phyloP scores from a whole-genome alignment of 805 yeast genomes.

The Kluyveromyces aestuarii region DNA sequence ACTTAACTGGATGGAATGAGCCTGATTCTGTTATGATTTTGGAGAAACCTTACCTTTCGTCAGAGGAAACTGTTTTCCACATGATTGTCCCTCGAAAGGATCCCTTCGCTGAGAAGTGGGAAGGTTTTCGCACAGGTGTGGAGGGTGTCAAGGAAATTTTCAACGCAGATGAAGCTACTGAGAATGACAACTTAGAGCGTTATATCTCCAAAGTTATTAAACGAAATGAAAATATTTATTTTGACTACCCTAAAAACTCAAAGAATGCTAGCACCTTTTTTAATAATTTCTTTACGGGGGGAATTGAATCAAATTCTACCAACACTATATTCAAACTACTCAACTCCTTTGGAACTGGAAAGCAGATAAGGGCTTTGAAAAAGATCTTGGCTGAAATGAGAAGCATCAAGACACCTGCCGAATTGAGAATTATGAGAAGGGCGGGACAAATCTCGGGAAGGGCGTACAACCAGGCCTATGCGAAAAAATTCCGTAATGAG shows the following conservation, averaged over 20 bases:
- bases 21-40: conserved; percentile 67
- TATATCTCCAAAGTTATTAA: conserved; percentile 40
- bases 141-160: conserved; percentile 75
- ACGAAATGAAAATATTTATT: conserved; percentile 43
- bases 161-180: conserved; percentile 72
- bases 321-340: conserved; percentile 23
- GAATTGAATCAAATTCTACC: conserved; percentile 16
- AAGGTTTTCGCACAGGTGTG: conserved; percentile 84
- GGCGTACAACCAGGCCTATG: conserved; percentile 78
- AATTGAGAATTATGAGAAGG: conserved; percentile 65
- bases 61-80: conserved; percentile 53
- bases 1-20: conserved; percentile 87
- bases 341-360: conserved; percentile 21
- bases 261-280: conserved; percentile 16
- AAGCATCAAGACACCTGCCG: conserved; percentile 65
- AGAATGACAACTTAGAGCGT: conserved; percentile 34
- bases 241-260: conserved; percentile 35
- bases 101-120: conserved; percentile 80
- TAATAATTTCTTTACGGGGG: conserved; percentile 22
- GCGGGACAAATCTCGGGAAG: conserved; percentile 79
- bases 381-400: conserved; percentile 33
- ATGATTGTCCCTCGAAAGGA: conserved; percentile 84
- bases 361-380: conserved; percentile 24
- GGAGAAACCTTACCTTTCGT: conserved; percentile 47
- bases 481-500: conserved; percentile 58